These are phyloP conservation scores for Kregervanrija fluxuum DNA, from an alignment of 805 yeast species.

Conservation along the genomic window DNA sequence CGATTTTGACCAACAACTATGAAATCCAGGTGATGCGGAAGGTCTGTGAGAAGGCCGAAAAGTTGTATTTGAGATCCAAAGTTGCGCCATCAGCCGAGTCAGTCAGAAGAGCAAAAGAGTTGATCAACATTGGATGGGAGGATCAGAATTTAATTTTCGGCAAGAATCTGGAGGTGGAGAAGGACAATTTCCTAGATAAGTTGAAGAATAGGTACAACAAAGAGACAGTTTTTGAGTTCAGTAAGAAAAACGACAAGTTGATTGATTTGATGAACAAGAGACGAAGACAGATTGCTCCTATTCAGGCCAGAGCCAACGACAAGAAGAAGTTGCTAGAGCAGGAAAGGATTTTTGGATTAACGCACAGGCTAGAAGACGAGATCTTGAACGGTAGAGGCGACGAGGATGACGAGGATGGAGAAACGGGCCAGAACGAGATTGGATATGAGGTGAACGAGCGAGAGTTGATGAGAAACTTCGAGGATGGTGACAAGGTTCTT, in stretches of 20 bases:
- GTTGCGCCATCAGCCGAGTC: slow-evolving; percentile 81
- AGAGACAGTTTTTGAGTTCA: slow-evolving; percentile 93
- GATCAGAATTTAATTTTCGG: slow-evolving; percentile 78
- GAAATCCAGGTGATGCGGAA: slow-evolving; percentile 59
- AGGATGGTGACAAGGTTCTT: slow-evolving; percentile 41
- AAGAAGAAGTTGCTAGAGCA: slow-evolving; percentile 58
- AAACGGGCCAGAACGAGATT: slow-evolving; percentile 26
- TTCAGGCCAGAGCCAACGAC: slow-evolving; percentile 73
- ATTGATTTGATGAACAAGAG: slow-evolving; percentile 80
- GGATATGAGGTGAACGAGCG: slow-evolving; percentile 35
- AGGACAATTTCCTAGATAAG: slow-evolving; percentile 62
- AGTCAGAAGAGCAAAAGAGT: slow-evolving; percentile 77
- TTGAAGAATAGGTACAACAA: slow-evolving; percentile 62
- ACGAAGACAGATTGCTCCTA: slow-evolving; percentile 72
- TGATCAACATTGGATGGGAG: slow-evolving; percentile 78
- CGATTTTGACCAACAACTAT: slow-evolving; percentile 51
- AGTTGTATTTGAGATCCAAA: slow-evolving; percentile 76
- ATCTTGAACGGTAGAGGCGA: slow-evolving; percentile 44
- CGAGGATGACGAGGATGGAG: slow-evolving; percentile 27
- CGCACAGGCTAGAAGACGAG: slow-evolving; percentile 70
- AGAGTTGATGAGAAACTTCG: slow-evolving; percentile 42
- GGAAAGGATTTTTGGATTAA: slow-evolving; percentile 69
- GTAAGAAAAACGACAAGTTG: slow-evolving; percentile 60
- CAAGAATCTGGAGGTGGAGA: slow-evolving; percentile 64
- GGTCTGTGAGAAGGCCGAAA: slow-evolving; percentile 84